Conservation (phyloP, 2,329 filamentous ascomycete genomes). For the Ophiostoma populinum region DNA sequence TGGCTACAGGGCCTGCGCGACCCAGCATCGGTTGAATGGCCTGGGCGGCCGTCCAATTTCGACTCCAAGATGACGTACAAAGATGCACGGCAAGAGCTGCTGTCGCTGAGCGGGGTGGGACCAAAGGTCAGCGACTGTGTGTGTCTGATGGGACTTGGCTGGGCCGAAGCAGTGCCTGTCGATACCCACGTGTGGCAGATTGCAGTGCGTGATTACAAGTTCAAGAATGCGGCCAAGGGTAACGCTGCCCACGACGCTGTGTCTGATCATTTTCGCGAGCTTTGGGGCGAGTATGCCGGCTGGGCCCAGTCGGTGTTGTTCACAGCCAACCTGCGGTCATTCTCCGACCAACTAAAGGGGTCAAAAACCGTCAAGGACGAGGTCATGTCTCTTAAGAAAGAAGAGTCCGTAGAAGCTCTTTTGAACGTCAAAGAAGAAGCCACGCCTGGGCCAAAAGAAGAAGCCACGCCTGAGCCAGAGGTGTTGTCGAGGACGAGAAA, state of each 20-base stretch:
- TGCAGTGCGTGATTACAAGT: constrained; percentile 86
- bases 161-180: constrained; percentile 87
- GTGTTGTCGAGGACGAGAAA: background rate
- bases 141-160: constrained; percentile 87
- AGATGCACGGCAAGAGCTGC: constrained; percentile 61
- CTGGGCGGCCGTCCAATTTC: background rate
- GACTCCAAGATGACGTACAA: constrained; percentile 38
- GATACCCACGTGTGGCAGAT: constrained; percentile 99
- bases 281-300: constrained; percentile 88
- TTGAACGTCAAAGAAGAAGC: background rate
- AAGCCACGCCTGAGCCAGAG: too few species aligned
- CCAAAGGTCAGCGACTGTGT: constrained; percentile 97
- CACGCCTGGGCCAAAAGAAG: background rate
- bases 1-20: constrained; percentile 74
- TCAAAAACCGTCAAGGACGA: constrained; percentile 13
- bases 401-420: background rate
- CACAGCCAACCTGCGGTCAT: constrained; percentile 76
- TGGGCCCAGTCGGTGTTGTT: constrained; percentile 98
- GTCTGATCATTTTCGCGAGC: constrained; percentile 68
- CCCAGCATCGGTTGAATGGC: constrained; percentile 47
- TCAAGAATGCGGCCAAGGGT: constrained; percentile 43
- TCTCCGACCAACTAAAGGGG: constrained; percentile 44
- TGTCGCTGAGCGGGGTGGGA: constrained; percentile 72
- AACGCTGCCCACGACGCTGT: constrained; percentile 71
- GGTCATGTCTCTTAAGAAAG: background rate